These are phyloP conservation scores for Moniliophthora roreri DNA, from an alignment of 1,284 basidiomycete genomes.

Conservation along the genomic window DNA sequence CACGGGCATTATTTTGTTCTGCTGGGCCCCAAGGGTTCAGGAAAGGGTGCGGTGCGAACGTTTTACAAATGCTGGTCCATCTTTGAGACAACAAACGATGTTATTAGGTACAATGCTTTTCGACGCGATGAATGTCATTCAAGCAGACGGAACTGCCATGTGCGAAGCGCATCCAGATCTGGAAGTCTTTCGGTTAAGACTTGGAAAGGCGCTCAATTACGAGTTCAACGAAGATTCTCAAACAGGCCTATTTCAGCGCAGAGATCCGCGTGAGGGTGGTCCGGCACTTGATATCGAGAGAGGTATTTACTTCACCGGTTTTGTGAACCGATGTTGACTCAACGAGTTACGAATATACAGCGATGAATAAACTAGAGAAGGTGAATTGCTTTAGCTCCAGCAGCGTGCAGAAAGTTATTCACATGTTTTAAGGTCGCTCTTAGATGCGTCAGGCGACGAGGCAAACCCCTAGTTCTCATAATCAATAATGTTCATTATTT, in stretches of 20 bases:
- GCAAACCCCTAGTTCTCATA: constrained; percentile 74
- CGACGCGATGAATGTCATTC: constrained; percentile 72
- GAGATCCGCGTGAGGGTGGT: constrained; percentile 84
- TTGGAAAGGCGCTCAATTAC: constrained; percentile 80
- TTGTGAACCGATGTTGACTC: neutral
- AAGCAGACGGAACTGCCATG: constrained; percentile 61
- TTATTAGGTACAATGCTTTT: constrained; percentile 81
- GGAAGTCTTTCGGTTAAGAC: constrained; percentile 76
- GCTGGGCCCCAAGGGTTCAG: constrained; percentile 65
- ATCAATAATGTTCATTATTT: constrained; percentile 81
- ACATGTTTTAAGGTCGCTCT: too few species aligned
- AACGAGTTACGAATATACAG: constrained; percentile 29
- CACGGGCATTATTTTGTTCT: constrained; percentile 75
- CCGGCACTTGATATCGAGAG: constrained; percentile 83
- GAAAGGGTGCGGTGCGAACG: too few species aligned
- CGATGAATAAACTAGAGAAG: constrained; percentile 86
- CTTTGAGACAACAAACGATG: too few species aligned
- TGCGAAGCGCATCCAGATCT: constrained; percentile 54
- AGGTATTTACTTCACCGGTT: constrained; percentile 42
- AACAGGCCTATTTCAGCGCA: constrained; percentile 73
- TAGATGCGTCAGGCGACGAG: constrained; percentile 50
- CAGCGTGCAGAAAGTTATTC: too few species aligned
- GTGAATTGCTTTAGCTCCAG: too few species aligned
- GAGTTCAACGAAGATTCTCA: constrained; percentile 84
- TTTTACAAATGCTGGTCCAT: too few species aligned